phyloP scores from a whole-genome alignment of 2,329 filamentous ascomycete species.

The Diaporthe batatas region DNA sequence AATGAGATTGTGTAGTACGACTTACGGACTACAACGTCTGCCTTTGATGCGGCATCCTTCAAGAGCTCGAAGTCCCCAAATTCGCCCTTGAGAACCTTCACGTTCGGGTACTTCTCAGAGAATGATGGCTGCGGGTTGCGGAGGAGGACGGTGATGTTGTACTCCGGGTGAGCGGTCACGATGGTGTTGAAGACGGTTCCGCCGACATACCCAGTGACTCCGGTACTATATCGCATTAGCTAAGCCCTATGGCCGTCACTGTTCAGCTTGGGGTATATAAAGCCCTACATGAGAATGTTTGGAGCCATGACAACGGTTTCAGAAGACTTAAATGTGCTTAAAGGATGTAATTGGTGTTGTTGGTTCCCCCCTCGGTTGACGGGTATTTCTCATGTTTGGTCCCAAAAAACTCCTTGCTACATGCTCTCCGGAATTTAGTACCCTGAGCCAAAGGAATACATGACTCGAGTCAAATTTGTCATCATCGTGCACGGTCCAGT shows the following conservation, averaged over 20 bases:
- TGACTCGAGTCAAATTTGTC: background rate
- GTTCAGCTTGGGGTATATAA: too few species aligned
- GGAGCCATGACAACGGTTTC: background rate
- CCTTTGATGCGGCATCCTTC: slow-evolving; percentile 5
- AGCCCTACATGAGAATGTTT: background rate
- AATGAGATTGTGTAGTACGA: background rate
- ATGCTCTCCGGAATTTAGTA: background rate
- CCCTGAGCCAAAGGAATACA: too few species aligned
- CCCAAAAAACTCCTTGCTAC: background rate
- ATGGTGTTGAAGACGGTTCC: slow-evolving; percentile 9
- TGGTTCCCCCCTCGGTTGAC: too few species aligned
- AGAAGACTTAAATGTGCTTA: too few species aligned
- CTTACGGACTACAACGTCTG: slow-evolving; percentile 17
- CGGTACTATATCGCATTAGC: background rate
- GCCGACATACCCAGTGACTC: slow-evolving; percentile 8
- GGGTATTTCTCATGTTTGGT: background rate
- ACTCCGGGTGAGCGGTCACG: background rate
- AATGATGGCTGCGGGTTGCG: background rate
- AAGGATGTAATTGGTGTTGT: too few species aligned
- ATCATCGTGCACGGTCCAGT: background rate
- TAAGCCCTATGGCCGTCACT: too few species aligned
- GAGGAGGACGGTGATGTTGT: background rate
- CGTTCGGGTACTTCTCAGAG: slow-evolving; percentile 1
- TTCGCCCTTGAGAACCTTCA: background rate
- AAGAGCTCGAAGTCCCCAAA: background rate